These are phyloP conservation scores for Panellus pusillus DNA, from an alignment of 768 basidiomycete species.

Conservation along the genomic window DNA sequence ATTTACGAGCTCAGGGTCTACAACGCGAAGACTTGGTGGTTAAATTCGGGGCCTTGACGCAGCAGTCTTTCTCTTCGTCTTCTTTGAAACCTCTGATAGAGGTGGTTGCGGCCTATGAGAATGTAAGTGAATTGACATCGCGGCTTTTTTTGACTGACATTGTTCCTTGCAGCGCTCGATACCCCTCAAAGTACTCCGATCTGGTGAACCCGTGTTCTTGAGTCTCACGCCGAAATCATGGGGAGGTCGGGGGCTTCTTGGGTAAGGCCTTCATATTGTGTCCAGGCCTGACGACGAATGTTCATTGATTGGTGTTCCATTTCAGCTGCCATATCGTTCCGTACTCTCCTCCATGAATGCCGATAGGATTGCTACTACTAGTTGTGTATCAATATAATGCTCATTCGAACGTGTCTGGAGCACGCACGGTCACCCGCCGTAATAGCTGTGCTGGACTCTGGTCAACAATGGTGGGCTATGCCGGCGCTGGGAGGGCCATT, in stretches of 20 bases:
- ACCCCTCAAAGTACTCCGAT: constrained; percentile 56
- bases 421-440: too few relatives aligned
- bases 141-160: background rate
- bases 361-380: background rate
- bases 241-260: constrained; percentile 86
- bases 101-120: constrained; percentile 75
- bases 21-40: constrained; percentile 68
- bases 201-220: constrained; percentile 44
- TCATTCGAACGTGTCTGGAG: too few relatives aligned
- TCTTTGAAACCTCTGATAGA: constrained; percentile 69
- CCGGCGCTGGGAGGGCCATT: too few relatives aligned
- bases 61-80: constrained; percentile 49
- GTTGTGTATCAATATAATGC: too few relatives aligned
- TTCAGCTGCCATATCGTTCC: constrained; percentile 65
- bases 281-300: too few relatives aligned
- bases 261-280: constrained; percentile 44
- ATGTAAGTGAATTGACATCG: constrained; percentile 47
- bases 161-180: constrained; percentile 51
- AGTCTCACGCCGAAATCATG: constrained; percentile 75
- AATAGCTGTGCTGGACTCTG: too few relatives aligned
- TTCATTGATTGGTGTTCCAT: too few relatives aligned
- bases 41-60: constrained; percentile 67
- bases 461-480: too few relatives aligned
- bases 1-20: constrained; percentile 51
- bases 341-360: constrained; percentile 31